Evolutionary conservation across 305 asterid genomes (phyloP), one percentile per base, ranked within the genome.

Genomic region (Petunia hybrid): DNA sequence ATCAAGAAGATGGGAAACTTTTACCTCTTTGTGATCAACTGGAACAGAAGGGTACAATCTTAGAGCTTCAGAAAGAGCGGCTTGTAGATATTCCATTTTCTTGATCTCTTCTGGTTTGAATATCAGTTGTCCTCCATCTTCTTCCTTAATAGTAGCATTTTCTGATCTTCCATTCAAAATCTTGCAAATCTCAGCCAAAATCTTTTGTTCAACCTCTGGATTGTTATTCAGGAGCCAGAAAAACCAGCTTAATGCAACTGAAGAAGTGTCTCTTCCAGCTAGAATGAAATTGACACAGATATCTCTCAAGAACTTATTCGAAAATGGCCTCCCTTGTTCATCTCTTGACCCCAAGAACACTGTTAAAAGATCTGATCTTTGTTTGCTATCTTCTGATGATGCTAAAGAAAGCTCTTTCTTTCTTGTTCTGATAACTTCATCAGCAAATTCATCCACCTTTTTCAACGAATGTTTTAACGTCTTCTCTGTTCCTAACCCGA

Each of bases 211-310:
- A 43, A 91, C 98, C 76, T 83, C 89, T 8, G 92, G 92, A 85
- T 91, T 88, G 77, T 22, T 48, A 69, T 83, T 68, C 68, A 94
- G 81, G 70, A 95, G 86, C 99, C 98, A 95, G 91, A 95, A 95
- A 79, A 95, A 95, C 99, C 99, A 93, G 87, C 95, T 91, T 2
- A 95, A 84, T 14, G 99, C 99, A 56, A 95, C 99, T 22, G 99
- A 95, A 8, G 99, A 95, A 66, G 99, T 95, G 88, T 95, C 99
- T 85, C 99, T 88, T 66, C 99, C 99, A 1, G 99, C 99, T 79
- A 95, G 79, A 36, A 95, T 95, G 82, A 95, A 95, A 61, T 95
- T 95, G 79, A 95, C 99, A 22, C 99, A 95, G 43, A 95, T 87
- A 82, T 95, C 99, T 10, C 97, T 82, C 90, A 95, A 85, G 38